A percentile compares a stretch with the other conserved stretches of the same genome.
phyloP scores from a whole-genome alignment of 2,329 filamentous ascomycete species.

The Cryphonectria parasitica region DNA sequence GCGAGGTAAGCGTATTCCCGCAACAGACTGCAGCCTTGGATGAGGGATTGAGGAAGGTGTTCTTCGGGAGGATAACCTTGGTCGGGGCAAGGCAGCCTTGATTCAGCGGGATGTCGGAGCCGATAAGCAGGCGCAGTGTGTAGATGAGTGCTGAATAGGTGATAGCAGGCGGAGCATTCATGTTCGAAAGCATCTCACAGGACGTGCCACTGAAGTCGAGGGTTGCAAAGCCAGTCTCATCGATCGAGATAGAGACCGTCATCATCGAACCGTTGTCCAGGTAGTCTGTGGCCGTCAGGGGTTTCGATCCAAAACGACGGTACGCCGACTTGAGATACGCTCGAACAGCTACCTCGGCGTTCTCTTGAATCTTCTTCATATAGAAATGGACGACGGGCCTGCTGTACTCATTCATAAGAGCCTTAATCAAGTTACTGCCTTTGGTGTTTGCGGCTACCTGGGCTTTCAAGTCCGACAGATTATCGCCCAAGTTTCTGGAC shows the following conservation, averaged over 20 bases:
- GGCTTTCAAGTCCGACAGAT: slow-evolving; percentile 79
- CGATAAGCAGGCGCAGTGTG: slow-evolving; percentile 35
- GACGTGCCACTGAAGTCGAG: slow-evolving; percentile 75
- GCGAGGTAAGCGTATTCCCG: slow-evolving; percentile 36
- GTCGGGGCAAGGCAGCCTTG: slow-evolving; percentile 38
- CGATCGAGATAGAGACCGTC: slow-evolving; percentile 70
- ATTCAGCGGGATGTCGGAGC: slow-evolving; percentile 39
- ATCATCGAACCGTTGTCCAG: slow-evolving; percentile 84
- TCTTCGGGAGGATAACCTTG: slow-evolving; percentile 34
- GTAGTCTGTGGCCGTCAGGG: slow-evolving; percentile 72
- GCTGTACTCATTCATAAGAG: slow-evolving; percentile 73
- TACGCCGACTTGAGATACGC: slow-evolving; percentile 70
- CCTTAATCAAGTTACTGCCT: slow-evolving; percentile 72
- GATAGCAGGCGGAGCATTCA: slow-evolving; percentile 50
- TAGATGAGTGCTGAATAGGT: slow-evolving; percentile 42
- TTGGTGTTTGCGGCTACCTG: slow-evolving; percentile 81
- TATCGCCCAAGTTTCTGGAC: slow-evolving; percentile 76
- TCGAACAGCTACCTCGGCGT: slow-evolving; percentile 73
- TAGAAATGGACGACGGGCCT: slow-evolving; percentile 75
- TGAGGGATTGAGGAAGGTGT: slow-evolving; percentile 38
- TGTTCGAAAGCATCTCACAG: slow-evolving; percentile 68
- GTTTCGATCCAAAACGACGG: slow-evolving; percentile 65
- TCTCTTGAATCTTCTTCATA: slow-evolving; percentile 77
- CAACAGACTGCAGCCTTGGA: slow-evolving; percentile 35
- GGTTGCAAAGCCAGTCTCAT: slow-evolving; percentile 71